A percentile compares a stretch with the other conserved stretches of the same genome.
phyloP scores from a whole-genome alignment of 2,329 filamentous ascomycete species.

The Blastomyces emzantsi region DNA sequence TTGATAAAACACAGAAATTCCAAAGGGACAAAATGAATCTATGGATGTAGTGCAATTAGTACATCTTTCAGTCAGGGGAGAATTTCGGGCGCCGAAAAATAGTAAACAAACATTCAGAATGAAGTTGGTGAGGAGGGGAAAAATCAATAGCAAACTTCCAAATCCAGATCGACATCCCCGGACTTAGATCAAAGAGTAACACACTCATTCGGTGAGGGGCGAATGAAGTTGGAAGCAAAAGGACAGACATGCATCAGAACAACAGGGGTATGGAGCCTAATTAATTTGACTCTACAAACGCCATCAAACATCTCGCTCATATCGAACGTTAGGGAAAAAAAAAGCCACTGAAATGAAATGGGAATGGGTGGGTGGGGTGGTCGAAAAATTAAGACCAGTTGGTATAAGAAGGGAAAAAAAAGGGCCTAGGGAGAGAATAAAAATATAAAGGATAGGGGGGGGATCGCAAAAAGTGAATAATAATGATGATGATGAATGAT shows the following conservation, averaged over 20 bases:
- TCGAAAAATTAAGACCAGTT: constrained; percentile 2
- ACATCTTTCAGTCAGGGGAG: not conserved
- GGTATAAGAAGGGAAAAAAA: not conserved
- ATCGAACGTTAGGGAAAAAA: constrained; percentile 2
- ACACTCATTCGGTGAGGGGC: not conserved
- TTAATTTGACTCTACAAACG: not conserved
- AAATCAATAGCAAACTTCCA: not conserved
- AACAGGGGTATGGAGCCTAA: not conserved
- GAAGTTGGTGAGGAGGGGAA: not conserved
- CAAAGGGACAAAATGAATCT: constrained; percentile 19
- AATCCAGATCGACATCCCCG: not conserved
- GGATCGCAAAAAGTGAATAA: not conserved
- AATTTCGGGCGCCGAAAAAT: not conserved
- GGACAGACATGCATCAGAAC: not conserved
- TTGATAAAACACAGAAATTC: constrained; percentile 14
- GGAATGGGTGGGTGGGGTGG: not conserved
- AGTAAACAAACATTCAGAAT: constrained; percentile 1
- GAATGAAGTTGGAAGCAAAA: not conserved
- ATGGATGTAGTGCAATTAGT: not conserved
- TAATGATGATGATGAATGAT: not conserved
- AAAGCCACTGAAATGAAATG: not conserved
- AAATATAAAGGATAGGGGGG: not conserved
- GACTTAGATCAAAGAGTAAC: not conserved
- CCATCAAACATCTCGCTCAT: constrained; percentile 8
- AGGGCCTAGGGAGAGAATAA: not conserved